A percentile compares a stretch with the other conserved stretches of the same genome.
These are phyloP conservation scores for Aspergillus sp. DNA, from an alignment of 2,329 filamentous ascomycete species.

Conservation along the genomic window DNA sequence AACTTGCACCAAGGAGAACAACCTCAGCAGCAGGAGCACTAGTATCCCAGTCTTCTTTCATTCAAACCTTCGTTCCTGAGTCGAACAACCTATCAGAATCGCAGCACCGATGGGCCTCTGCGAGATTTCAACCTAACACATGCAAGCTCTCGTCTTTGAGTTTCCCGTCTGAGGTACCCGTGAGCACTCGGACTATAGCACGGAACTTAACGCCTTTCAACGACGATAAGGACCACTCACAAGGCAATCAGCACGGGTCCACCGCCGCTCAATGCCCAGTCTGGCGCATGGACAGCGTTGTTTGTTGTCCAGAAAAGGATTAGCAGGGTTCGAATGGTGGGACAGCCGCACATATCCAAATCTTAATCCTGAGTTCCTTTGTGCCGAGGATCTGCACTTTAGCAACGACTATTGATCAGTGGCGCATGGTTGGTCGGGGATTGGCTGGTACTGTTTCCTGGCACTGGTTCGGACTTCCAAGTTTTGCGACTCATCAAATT, in stretches of 20 bases:
- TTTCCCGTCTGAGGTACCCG: neutral
- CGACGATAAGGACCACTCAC: neutral
- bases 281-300: slow-evolving; percentile 4
- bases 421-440: slow-evolving; percentile 8
- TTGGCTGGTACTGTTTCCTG: neutral
- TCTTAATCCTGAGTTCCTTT: slow-evolving; percentile 1
- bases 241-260: neutral
- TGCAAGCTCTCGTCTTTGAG: slow-evolving; percentile 1
- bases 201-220: neutral
- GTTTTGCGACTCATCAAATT: slow-evolving; percentile 8
- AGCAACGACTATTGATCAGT: slow-evolving; percentile 5
- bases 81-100: slow-evolving; percentile 3
- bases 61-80: neutral
- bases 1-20: neutral
- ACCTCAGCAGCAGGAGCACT: neutral
- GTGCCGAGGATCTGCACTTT: slow-evolving; percentile 3
- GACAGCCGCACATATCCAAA: slow-evolving; percentile 1
- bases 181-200: neutral
- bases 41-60: neutral
- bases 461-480: neutral
- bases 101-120: neutral
- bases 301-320: neutral
- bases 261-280: neutral
- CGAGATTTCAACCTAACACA: neutral
- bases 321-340: neutral